phyloP scores from a whole-genome alignment of 441 rosid species.

The Adansonia madagascariensis region DNA sequence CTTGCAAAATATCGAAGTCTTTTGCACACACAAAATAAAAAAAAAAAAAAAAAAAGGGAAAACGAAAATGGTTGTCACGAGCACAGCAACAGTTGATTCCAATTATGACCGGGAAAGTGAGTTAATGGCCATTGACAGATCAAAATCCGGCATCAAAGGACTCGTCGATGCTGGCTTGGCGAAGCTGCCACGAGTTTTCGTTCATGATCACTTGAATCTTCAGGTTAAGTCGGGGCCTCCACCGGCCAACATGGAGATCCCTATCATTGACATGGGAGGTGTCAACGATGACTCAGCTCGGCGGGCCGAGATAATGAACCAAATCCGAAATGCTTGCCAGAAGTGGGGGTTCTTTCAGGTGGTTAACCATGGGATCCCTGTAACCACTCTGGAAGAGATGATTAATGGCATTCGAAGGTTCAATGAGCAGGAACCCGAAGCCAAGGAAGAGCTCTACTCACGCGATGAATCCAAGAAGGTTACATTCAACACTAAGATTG shows the following conservation, averaged over 20 bases:
- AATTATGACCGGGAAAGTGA: slow-evolving; percentile 34
- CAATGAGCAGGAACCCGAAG: slow-evolving; percentile 41
- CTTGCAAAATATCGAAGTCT: neutral
- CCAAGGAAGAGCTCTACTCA: slow-evolving; percentile 38
- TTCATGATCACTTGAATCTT: slow-evolving; percentile 12
- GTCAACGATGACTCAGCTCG: slow-evolving; percentile 6
- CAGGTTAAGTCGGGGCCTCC: neutral
- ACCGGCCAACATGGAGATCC: slow-evolving; percentile 14
- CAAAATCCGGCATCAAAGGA: slow-evolving; percentile 47
- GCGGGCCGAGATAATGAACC: slow-evolving; percentile 13
- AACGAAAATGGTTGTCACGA: neutral
- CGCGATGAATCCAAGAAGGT: slow-evolving; percentile 35
- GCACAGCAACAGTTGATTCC: neutral
- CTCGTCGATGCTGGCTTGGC: slow-evolving; percentile 43
- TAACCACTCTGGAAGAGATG: slow-evolving; percentile 36
- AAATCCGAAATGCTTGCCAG: slow-evolving; percentile 28
- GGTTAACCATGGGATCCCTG: slow-evolving; percentile 30
- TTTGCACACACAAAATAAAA: neutral
- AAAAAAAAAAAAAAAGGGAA: too few relatives aligned
- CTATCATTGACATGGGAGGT: slow-evolving; percentile 33
- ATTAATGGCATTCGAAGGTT: slow-evolving; percentile 34
- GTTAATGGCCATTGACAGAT: slow-evolving; percentile 43
- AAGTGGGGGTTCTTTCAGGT: slow-evolving; percentile 37
- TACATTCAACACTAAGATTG: slow-evolving; percentile 37
- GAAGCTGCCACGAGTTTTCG: slow-evolving; percentile 47